Conservation (phyloP, 352 stramenopile genomes). For the Plasmopara halstedii region DNA sequence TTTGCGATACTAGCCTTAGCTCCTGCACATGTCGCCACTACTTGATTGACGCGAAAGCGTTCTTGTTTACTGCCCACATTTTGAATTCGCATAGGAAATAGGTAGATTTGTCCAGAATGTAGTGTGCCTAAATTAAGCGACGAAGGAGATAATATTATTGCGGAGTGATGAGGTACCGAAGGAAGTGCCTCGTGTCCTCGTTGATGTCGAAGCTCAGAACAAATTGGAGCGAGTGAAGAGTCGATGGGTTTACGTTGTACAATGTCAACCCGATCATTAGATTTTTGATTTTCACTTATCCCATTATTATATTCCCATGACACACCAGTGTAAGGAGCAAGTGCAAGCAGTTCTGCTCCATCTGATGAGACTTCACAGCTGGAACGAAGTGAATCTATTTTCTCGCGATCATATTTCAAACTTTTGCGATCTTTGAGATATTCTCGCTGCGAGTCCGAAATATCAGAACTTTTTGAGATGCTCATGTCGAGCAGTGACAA, state of each 20-base stretch:
- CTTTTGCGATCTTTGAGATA: not conserved
- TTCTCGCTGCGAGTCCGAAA: slow-evolving; percentile 23
- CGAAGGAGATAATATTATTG: slow-evolving; percentile 51
- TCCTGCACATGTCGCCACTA: slow-evolving; percentile 31
- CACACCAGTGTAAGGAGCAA: slow-evolving; percentile 16
- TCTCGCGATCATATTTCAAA: not conserved
- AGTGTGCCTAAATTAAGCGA: slow-evolving; percentile 33
- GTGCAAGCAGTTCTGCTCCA: slow-evolving; percentile 22
- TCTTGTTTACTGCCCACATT: slow-evolving; percentile 64
- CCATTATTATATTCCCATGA: slow-evolving; percentile 19
- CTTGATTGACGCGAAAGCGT: slow-evolving; percentile 52
- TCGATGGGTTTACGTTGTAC: slow-evolving; percentile 6
- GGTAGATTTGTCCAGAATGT: slow-evolving; percentile 41
- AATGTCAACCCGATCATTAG: not conserved
- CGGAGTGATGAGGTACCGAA: slow-evolving; percentile 24
- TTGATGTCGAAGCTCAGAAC: slow-evolving; percentile 21
- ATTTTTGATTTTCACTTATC: not conserved
- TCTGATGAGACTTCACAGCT: slow-evolving; percentile 5
- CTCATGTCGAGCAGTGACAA: slow-evolving; percentile 35
- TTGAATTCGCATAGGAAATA: slow-evolving; percentile 55
- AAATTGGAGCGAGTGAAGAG: not conserved
- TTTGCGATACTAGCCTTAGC: slow-evolving; percentile 37
- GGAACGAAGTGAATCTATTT: slow-evolving; percentile 2
- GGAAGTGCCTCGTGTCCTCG: not conserved
- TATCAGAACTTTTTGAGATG: slow-evolving; percentile 24